Percentiles rank a stretch among this genome's conserved stretches.
Evolutionary conservation across 306 rosid species (phyloP).

Genomic region (Echinosophora koreensis): DNA sequence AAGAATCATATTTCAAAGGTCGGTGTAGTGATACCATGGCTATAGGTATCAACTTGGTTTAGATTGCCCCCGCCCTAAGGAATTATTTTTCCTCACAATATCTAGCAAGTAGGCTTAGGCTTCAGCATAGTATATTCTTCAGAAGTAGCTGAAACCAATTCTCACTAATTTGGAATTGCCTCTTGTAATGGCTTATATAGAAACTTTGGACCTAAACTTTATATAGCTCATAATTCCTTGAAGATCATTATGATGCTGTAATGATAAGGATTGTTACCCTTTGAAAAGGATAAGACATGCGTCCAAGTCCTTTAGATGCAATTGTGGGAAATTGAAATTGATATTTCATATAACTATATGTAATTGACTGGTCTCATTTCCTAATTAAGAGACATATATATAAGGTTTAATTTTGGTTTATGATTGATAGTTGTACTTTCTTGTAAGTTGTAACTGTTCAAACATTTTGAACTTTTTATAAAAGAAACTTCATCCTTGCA

Average conservation of each 20-base stretch:
- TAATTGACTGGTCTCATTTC: neutral
- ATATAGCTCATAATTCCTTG: slow-evolving; percentile 27
- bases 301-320: slow-evolving; percentile 5
- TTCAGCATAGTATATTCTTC: slow-evolving; percentile 53
- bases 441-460: neutral
- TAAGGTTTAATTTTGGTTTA: neutral
- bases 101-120: slow-evolving; percentile 61
- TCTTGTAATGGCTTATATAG: slow-evolving; percentile 3
- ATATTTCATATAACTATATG: slow-evolving; percentile 2
- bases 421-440: neutral
- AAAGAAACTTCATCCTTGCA: neutral
- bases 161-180: slow-evolving; percentile 12
- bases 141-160: slow-evolving; percentile 37
- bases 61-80: slow-evolving; percentile 67
- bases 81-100: slow-evolving; percentile 44
- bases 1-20: slow-evolving; percentile 54
- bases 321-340: neutral
- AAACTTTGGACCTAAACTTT: slow-evolving; percentile 7
- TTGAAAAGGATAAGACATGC: slow-evolving; percentile 20
- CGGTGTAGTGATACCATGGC: slow-evolving; percentile 65
- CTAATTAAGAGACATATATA: neutral
- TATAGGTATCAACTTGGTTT: slow-evolving; percentile 68
- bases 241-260: slow-evolving; percentile 36
- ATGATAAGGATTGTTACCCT: slow-evolving; percentile 41
- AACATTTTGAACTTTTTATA: neutral